Conservation (phyloP, 2,329 filamentous ascomycete species). For the Hymenoscyphus fraxineus region DNA sequence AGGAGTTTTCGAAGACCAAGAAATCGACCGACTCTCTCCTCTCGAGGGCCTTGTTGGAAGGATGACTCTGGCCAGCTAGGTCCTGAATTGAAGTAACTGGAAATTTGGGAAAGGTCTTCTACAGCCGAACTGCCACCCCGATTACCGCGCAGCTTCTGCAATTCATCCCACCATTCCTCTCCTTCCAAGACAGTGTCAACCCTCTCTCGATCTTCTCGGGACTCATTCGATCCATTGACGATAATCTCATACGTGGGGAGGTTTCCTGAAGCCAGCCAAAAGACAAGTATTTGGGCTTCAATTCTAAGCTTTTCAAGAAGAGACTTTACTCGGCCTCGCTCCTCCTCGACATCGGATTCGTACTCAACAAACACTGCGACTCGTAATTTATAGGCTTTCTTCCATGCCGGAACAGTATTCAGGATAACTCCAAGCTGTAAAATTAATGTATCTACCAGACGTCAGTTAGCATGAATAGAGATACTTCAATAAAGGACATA, state of each 20-base stretch:
- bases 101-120: conserved; percentile 44
- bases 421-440: conserved; percentile 82
- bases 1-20: conserved; percentile 60
- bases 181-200: conserved; percentile 65
- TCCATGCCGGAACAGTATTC: conserved; percentile 77
- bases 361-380: conserved; percentile 89
- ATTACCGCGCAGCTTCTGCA: conserved; percentile 53
- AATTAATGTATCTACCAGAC: conserved; percentile 63
- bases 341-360: conserved; percentile 77
- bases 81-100: conserved; percentile 40
- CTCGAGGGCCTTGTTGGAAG: conserved; percentile 47
- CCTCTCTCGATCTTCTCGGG: conserved; percentile 52
- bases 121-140: conserved; percentile 33
- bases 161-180: conserved; percentile 80
- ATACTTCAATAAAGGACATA: conserved; percentile 37
- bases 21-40: conserved; percentile 43
- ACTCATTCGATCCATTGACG: conserved; percentile 62
- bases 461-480: conserved; percentile 3
- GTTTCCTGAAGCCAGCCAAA: conserved; percentile 73
- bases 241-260: conserved; percentile 73
- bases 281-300: conserved; percentile 73
- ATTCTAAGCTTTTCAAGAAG: conserved; percentile 79
- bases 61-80: conserved; percentile 50
- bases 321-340: conserved; percentile 66
- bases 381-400: conserved; percentile 65